Percentiles rank a stretch among this genome's conserved stretches.
Evolutionary conservation across 805 yeast genomes (phyloP).

Genomic region (Hanseniaspora occidentalis): DNA sequence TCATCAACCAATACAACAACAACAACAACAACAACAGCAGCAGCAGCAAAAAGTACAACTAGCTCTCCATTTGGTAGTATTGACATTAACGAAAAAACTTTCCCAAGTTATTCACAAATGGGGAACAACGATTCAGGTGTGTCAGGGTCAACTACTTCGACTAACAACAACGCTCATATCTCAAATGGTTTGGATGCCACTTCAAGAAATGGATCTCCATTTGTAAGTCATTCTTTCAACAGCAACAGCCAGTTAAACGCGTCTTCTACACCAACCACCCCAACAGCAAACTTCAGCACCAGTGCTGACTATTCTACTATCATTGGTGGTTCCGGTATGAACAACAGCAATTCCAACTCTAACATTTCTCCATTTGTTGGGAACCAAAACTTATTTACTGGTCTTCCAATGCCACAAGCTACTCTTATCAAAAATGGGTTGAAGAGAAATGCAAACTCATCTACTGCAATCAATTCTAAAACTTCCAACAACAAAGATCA

Average conservation of each 20-base stretch:
- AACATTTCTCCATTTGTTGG: conserved; percentile 17
- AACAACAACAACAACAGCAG: conserved; percentile 1
- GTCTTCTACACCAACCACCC: not conserved
- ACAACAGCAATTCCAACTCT: too few relatives aligned
- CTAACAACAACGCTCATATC: not conserved
- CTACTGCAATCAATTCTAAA: conserved; percentile 4
- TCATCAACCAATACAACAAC: not conserved
- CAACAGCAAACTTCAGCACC: conserved; percentile 19
- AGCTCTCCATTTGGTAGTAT: conserved; percentile 2
- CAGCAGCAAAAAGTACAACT: conserved; percentile 1
- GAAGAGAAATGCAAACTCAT: conserved; percentile 4
- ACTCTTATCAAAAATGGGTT: conserved; percentile 15
- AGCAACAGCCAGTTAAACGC: not conserved
- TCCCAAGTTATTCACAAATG: too few relatives aligned
- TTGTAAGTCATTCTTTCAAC: not conserved
- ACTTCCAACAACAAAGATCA: conserved; percentile 15
- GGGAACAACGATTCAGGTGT: too few relatives aligned
- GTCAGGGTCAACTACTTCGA: too few relatives aligned
- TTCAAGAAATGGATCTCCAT: not conserved
- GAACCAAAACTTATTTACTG: conserved; percentile 7
- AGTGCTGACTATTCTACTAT: conserved; percentile 17
- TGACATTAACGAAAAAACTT: too few relatives aligned
- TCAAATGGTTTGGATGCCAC: not conserved
- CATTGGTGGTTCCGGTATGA: too few relatives aligned
- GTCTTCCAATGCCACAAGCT: conserved; percentile 10